These are phyloP conservation scores for Chlamydomonas sphaeroides DNA, from an alignment of 139 green algal species.

Conservation along the genomic window DNA sequence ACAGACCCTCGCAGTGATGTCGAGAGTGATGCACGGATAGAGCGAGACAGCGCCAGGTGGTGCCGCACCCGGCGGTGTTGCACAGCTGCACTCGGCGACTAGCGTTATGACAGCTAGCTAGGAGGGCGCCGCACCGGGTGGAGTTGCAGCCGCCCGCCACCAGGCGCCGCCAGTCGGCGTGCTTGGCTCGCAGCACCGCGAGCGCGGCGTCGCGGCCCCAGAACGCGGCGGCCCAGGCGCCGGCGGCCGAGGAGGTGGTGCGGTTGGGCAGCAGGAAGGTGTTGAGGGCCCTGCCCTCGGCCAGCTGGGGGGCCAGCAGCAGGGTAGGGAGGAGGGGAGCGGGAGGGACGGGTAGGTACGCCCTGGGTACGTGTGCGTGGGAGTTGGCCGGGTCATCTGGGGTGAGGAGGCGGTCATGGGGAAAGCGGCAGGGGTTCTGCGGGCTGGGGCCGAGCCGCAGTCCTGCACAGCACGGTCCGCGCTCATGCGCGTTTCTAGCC, in stretches of 20 bases:
- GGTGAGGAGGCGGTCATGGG: no score
- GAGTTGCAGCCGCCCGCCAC: constrained; percentile 17
- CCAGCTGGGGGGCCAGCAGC: background rate
- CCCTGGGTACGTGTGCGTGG: no score
- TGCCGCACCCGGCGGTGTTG: no score
- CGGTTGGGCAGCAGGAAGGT: background rate
- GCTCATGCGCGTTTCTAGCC: background rate
- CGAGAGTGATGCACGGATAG: no score
- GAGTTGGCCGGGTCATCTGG: no score
- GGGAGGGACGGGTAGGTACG: no score
- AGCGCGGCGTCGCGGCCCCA: background rate
- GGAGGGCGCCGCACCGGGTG: background rate
- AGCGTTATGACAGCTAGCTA: no score
- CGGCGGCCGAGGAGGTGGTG: background rate
- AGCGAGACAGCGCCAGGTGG: no score
- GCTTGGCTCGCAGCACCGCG: background rate
- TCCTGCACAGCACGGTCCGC: background rate
- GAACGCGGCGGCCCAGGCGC: constrained; percentile 3
- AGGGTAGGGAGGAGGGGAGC: background rate
- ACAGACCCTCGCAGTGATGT: no score
- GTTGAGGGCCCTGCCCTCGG: constrained; percentile 18
- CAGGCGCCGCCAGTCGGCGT: constrained; percentile 23
- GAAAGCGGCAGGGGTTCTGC: no score
- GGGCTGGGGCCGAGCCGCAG: no score
- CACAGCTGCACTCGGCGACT: no score